Percentiles rank a stretch among this genome's conserved stretches.
Evolutionary conservation across 257 asterid genomes (phyloP).

Genomic region (Solanum etuberosum): DNA sequence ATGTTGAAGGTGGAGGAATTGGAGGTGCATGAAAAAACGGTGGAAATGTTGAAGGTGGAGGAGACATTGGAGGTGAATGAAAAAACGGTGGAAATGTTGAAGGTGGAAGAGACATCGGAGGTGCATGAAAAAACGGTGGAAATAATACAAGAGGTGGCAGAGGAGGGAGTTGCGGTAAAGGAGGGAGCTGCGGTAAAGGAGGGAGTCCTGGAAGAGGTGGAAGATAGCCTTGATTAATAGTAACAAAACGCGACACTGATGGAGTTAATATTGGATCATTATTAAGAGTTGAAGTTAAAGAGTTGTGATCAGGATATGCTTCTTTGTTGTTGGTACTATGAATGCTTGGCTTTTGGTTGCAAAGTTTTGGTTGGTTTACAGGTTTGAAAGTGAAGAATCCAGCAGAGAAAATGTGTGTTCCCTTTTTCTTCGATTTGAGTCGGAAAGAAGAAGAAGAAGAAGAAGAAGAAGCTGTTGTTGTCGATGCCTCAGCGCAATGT

Average conservation of each 20-base stretch:
- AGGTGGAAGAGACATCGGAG: background rate
- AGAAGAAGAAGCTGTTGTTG: slow-evolving; percentile 36
- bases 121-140: background rate
- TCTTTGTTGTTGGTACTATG: background rate
- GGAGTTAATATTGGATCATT: slow-evolving; percentile 1
- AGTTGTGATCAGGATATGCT: background rate
- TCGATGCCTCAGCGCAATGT: slow-evolving; percentile 48
- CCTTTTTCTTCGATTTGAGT: slow-evolving; percentile 39
- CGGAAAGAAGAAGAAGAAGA: slow-evolving; percentile 41
- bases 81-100: slow-evolving; percentile 17
- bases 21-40: slow-evolving; percentile 12
- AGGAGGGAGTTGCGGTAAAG: slow-evolving; percentile 41
- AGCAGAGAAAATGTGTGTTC: slow-evolving; percentile 57
- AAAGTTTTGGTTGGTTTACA: slow-evolving; percentile 41
- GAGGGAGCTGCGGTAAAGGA: slow-evolving; percentile 44
- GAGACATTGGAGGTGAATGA: slow-evolving; percentile 26
- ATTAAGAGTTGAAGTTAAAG: slow-evolving; percentile 24
- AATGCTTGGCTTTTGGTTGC: slow-evolving; percentile 38
- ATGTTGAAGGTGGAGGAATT: slow-evolving; percentile 30
- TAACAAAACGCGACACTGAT: slow-evolving; percentile 6
- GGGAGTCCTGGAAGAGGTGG: slow-evolving; percentile 31
- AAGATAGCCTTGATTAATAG: slow-evolving; percentile 11
- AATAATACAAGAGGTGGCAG: slow-evolving; percentile 35
- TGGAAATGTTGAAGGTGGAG: slow-evolving; percentile 39
- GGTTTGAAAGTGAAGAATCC: slow-evolving; percentile 79